Conservation (phyloP, 1,284 basidiomycete species). For the Gomphus bonarii region DNA sequence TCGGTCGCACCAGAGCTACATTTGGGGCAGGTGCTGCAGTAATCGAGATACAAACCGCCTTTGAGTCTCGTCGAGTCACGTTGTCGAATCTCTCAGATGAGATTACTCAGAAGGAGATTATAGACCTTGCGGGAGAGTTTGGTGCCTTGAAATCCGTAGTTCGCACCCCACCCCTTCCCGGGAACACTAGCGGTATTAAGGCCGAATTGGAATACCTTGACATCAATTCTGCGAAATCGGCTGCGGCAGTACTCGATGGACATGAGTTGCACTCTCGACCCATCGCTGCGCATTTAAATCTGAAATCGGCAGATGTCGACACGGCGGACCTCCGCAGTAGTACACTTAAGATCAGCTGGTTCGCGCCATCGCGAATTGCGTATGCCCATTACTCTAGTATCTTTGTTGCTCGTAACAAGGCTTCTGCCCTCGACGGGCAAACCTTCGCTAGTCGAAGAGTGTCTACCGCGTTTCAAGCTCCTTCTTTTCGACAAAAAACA, state of each 20-base stretch:
- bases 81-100: neutral
- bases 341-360: conserved; percentile 29
- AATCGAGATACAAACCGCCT: neutral
- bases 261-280: neutral
- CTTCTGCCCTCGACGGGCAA: conserved; percentile 25
- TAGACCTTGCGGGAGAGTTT: neutral
- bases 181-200: neutral
- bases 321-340: conserved; percentile 16
- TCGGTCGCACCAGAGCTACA: neutral
- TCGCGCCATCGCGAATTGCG: conserved; percentile 26
- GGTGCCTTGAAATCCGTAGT: conserved; percentile 4
- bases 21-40: conserved; percentile 1
- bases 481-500: conserved; percentile 13
- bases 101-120: neutral
- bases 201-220: conserved; percentile 16
- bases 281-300: conserved; percentile 15
- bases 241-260: conserved; percentile 13
- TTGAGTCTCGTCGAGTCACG: conserved; percentile 4
- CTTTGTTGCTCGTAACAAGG: conserved; percentile 28
- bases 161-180: neutral
- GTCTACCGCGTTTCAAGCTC: conserved; percentile 25
- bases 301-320: conserved; percentile 17
- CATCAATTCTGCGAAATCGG: conserved; percentile 12
- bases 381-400: conserved; percentile 34
- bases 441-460: conserved; percentile 27